A percentile compares a stretch with the other conserved stretches of the same genome.
These are phyloP conservation scores for Stagonosporopsis cucurbitacearum DNA, from an alignment of 2,329 filamentous ascomycete species.

Conservation along the genomic window DNA sequence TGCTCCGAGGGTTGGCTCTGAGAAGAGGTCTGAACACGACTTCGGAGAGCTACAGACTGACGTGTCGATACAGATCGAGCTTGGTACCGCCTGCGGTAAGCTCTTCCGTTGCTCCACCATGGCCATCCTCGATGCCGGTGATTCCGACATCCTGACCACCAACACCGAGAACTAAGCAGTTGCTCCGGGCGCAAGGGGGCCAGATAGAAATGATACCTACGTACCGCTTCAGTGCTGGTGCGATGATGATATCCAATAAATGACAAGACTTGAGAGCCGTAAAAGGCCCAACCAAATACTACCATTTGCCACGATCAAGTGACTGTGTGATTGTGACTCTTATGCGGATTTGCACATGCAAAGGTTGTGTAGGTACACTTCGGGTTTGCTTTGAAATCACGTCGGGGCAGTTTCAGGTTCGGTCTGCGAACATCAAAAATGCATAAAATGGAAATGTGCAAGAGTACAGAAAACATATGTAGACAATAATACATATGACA, in stretches of 20 bases:
- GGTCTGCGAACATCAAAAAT: background rate
- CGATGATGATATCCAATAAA: constrained; percentile 39
- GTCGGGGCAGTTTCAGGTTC: background rate
- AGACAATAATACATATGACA: background rate
- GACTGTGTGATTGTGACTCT: constrained; percentile 10
- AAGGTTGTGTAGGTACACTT: no score
- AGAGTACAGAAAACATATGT: background rate
- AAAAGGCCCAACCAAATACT: constrained; percentile 14
- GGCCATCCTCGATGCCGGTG: constrained; percentile 89
- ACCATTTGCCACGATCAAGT: constrained; percentile 3
- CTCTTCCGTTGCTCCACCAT: constrained; percentile 98
- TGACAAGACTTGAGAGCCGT: constrained; percentile 33
- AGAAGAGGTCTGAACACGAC: constrained; percentile 83
- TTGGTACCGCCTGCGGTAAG: constrained; percentile 98
- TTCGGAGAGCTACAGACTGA: constrained; percentile 86
- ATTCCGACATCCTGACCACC: constrained; percentile 95
- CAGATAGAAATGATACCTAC: constrained; percentile 36
- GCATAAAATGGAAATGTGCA: background rate
- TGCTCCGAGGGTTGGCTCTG: constrained; percentile 69
- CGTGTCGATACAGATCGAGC: constrained; percentile 79
- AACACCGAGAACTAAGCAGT: constrained; percentile 55
- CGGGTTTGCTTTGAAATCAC: constrained; percentile 12
- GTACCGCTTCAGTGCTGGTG: constrained; percentile 26
- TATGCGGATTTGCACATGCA: constrained; percentile 2
- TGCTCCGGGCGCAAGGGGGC: constrained; percentile 11